A percentile compares a stretch with the other conserved stretches of the same genome.
These are phyloP conservation scores for Hyphopichia khmerensis DNA, from an alignment of 1,139 yeast species.

Conservation along the genomic window DNA sequence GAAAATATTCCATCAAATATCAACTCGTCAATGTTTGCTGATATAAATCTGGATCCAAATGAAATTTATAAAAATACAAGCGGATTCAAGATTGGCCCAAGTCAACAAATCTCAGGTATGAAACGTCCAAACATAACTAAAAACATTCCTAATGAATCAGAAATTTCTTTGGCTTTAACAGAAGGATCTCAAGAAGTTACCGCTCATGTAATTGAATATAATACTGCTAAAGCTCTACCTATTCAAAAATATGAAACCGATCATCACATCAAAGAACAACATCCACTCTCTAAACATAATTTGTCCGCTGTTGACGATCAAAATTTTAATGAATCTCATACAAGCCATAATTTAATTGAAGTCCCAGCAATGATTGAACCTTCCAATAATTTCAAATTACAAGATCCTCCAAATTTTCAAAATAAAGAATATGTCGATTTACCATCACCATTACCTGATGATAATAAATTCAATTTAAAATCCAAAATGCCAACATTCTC, in stretches of 20 bases:
- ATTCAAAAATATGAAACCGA: conserved; percentile 4
- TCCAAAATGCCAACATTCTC: conserved; percentile 8
- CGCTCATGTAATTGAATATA: conserved; percentile 15
- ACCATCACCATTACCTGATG: conserved; percentile 7
- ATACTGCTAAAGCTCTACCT: conserved; percentile 15
- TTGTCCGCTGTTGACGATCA: neutral
- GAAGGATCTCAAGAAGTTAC: conserved; percentile 14
- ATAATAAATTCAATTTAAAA: neutral
- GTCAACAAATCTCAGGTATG: neutral
- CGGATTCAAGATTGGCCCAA: conserved; percentile 3
- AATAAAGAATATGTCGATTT: conserved; percentile 6
- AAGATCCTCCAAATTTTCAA: conserved; percentile 21
- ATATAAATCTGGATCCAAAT: neutral
- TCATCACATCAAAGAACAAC: neutral
- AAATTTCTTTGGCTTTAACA: conserved; percentile 14
- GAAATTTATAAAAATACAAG: conserved; percentile 6
- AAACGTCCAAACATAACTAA: neutral
- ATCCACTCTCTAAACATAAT: neutral
- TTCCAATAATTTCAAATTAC: conserved; percentile 15
- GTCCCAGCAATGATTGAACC: neutral
- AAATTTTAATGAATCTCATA: neutral
- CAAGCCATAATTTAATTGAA: neutral
- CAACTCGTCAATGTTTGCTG: too few relatives aligned
- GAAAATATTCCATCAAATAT: too few relatives aligned
- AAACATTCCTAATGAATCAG: conserved; percentile 7